Conservation (phyloP, 139 green algal species). For the Asterochloris erici region DNA sequence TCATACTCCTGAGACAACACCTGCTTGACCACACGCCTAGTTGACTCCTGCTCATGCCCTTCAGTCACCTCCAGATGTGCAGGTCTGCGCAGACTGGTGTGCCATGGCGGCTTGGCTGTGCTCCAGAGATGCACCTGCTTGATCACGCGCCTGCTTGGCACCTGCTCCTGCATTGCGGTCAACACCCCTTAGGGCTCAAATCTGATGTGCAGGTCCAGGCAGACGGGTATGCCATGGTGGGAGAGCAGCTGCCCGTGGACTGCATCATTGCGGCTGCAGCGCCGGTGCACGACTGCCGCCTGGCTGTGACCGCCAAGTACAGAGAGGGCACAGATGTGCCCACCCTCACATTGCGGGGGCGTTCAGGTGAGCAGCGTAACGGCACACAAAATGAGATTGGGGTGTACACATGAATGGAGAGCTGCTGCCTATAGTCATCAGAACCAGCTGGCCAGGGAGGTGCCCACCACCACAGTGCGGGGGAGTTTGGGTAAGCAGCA, state of each 20-base stretch:
- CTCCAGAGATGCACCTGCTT: too few species aligned
- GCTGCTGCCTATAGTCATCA: neutral
- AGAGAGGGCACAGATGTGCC: slow-evolving; percentile 6
- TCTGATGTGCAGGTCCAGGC: slow-evolving; percentile 9
- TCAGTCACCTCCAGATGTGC: neutral
- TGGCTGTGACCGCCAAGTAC: slow-evolving; percentile 14
- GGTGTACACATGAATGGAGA: too few species aligned
- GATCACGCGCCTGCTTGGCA: too few species aligned
- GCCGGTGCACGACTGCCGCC: neutral
- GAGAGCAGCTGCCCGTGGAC: slow-evolving; percentile 17
- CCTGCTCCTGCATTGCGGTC: neutral
- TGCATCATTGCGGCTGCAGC: neutral
- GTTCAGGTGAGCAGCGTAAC: neutral
- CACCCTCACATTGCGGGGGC: neutral
- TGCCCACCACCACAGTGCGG: neutral
- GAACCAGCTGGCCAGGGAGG: neutral
- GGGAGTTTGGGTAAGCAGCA: neutral
- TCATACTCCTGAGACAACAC: too few species aligned
- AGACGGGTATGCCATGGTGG: slow-evolving; percentile 19
- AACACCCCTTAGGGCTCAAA: neutral
- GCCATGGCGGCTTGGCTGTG: too few species aligned
- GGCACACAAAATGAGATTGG: too few species aligned
- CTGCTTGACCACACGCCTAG: too few species aligned
- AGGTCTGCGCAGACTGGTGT: neutral
- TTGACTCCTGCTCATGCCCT: neutral